Conservation (phyloP, 2,329 filamentous ascomycete species). For the Malbranchea zuffiana region DNA sequence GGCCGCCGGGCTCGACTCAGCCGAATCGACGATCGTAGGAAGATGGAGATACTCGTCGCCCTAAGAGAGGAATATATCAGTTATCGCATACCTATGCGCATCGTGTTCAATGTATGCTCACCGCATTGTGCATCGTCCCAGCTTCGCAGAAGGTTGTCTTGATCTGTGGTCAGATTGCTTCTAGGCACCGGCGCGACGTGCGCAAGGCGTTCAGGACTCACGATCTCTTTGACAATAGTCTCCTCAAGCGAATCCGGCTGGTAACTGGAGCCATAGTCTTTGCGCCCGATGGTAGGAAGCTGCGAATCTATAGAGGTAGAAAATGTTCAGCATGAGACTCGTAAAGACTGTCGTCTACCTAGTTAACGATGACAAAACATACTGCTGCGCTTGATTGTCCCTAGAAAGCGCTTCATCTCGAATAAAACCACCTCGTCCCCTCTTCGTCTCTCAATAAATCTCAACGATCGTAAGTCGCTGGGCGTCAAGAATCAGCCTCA, state of each 20-base stretch:
- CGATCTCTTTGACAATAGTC: slow-evolving; percentile 32
- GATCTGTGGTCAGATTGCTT: not conserved
- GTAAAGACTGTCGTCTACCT: too few species aligned
- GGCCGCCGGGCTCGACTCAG: slow-evolving; percentile 80
- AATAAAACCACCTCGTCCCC: too few species aligned
- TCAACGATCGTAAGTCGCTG: too few species aligned
- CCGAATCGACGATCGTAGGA: slow-evolving; percentile 84
- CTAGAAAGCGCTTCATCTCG: slow-evolving; percentile 31
- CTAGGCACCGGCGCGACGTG: not conserved
- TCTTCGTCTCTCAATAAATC: too few species aligned
- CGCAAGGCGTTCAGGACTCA: slow-evolving; percentile 17
- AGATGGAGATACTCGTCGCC: slow-evolving; percentile 87
- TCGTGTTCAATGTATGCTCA: slow-evolving; percentile 6
- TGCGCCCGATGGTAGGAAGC: not conserved
- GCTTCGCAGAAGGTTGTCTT: slow-evolving; percentile 76
- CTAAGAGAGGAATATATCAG: slow-evolving; percentile 41
- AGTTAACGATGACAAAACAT: slow-evolving; percentile 12
- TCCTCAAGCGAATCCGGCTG: slow-evolving; percentile 31
- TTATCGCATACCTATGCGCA: not conserved
- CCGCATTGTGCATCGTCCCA: slow-evolving; percentile 42
- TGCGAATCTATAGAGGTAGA: slow-evolving; percentile 2
- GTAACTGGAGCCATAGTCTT: slow-evolving; percentile 17
- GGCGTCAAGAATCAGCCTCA: too few species aligned
- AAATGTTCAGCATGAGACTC: not conserved
- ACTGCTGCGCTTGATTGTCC: slow-evolving; percentile 26